phyloP scores from a whole-genome alignment of 2,329 filamentous ascomycete species.

The Pseudopyrenochaeta lycopersici region DNA sequence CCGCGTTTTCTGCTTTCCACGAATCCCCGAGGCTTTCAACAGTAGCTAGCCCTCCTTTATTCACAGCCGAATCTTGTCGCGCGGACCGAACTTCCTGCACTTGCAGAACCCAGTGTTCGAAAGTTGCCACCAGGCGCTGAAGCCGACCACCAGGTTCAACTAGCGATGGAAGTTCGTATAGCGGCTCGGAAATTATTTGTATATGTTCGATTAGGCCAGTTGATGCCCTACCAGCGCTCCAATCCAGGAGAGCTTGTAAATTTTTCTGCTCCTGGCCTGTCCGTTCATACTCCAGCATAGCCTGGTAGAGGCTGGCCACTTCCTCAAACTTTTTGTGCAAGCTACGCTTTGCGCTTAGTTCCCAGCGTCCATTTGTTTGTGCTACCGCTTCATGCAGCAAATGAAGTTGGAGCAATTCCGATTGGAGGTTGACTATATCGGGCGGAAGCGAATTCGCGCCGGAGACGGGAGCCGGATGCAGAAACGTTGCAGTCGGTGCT shows the following conservation, averaged over 20 bases:
- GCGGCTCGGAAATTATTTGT: conserved; percentile 44
- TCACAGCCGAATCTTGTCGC: conserved; percentile 17
- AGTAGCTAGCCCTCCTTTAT: conserved; percentile 19
- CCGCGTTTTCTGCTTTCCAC: conserved; percentile 46
- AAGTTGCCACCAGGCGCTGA: conserved; percentile 37
- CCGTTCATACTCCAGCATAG: conserved; percentile 48
- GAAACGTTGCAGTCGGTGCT: conserved; percentile 46
- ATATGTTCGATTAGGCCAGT: conserved; percentile 45
- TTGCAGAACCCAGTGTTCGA: conserved; percentile 42
- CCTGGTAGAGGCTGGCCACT: conserved; percentile 45
- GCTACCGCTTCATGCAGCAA: conserved; percentile 42
- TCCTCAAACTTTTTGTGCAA: conserved; percentile 47
- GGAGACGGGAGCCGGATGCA: conserved; percentile 40
- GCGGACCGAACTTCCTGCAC: conserved; percentile 40
- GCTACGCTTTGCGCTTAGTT: conserved; percentile 39
- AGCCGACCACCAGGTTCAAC: conserved; percentile 45
- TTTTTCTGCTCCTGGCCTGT: conserved; percentile 48
- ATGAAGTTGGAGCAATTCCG: conserved; percentile 50
- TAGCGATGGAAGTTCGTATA: conserved; percentile 48
- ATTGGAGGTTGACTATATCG: conserved; percentile 45
- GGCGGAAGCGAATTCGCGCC: conserved; percentile 29
- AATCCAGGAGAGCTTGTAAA: conserved; percentile 45
- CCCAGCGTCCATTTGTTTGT: conserved; percentile 38
- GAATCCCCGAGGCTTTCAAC: conserved; percentile 42
- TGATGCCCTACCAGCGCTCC: conserved; percentile 37